Conservation (phyloP, 768 basidiomycete species). For the Mycena haematopus region DNA sequence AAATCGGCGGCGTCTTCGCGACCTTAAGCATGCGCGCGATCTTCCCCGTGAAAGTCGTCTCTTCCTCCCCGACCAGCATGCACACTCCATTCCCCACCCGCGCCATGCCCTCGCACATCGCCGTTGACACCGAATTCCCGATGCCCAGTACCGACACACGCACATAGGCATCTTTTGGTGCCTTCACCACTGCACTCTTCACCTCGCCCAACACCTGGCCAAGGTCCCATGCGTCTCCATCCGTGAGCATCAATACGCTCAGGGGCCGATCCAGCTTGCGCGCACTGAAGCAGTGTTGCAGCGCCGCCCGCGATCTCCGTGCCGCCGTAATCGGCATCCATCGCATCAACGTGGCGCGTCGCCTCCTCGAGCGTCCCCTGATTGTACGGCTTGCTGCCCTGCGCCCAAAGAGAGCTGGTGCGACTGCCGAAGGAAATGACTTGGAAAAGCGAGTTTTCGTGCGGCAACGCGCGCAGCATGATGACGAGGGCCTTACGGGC, state of each 20-base stretch:
- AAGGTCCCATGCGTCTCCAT: constrained; percentile 40
- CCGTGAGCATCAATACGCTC: constrained; percentile 52
- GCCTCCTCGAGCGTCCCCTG: constrained; percentile 36
- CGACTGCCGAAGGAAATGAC: constrained; percentile 47
- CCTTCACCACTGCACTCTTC: constrained; percentile 31
- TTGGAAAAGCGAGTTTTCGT: constrained; percentile 46
- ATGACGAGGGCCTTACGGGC: constrained; percentile 47
- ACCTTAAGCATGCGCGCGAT: constrained; percentile 48
- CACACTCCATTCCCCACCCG: constrained; percentile 47
- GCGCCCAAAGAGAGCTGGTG: constrained; percentile 38
- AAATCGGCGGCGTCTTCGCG: constrained; percentile 43
- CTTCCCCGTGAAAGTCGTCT: constrained; percentile 46
- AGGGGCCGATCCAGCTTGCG: constrained; percentile 42
- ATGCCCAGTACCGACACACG: constrained; percentile 56
- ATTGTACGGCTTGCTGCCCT: constrained; percentile 33
- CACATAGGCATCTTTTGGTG: constrained; percentile 33
- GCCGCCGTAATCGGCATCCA: constrained; percentile 47
- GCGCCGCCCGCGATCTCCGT: constrained; percentile 46
- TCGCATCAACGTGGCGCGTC: constrained; percentile 33
- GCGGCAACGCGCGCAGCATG: constrained; percentile 47
- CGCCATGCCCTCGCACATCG: constrained; percentile 49
- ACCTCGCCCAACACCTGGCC: constrained; percentile 25
- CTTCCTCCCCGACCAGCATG: constrained; percentile 48
- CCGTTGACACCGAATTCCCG: constrained; percentile 46
- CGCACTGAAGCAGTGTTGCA: constrained; percentile 37